phyloP scores from a whole-genome alignment of 2,329 filamentous ascomycete genomes.

The Sarocladium strictum region DNA sequence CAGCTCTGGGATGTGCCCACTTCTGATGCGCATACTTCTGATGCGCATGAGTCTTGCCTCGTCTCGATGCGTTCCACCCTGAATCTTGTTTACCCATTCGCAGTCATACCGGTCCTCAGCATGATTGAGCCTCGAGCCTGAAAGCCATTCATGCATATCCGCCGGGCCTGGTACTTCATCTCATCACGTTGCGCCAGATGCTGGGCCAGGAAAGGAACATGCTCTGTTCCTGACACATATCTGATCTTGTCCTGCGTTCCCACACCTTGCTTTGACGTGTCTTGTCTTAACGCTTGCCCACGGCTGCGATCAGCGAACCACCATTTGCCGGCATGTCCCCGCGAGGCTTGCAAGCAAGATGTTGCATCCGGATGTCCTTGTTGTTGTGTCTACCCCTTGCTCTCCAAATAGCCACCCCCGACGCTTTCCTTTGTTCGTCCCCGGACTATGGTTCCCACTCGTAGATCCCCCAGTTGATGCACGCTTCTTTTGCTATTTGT shows the following conservation, averaged over 20 bases:
- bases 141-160: conserved; percentile 5
- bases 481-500: conserved; percentile 3
- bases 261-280: not conserved
- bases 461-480: conserved; percentile 9
- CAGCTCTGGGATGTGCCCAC: not conserved
- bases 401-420: not conserved
- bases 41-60: not conserved
- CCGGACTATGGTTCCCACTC: conserved; percentile 7
- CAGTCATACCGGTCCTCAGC: not conserved
- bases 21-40: not conserved
- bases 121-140: not conserved
- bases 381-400: not conserved
- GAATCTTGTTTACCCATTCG: not conserved
- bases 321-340: not conserved
- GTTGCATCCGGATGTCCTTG: not conserved
- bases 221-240: conserved; percentile 6
- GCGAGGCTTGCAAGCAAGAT: not conserved
- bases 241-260: conserved; percentile 3
- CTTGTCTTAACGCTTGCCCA: conserved; percentile 2
- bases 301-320: not conserved
- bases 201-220: conserved; percentile 1
- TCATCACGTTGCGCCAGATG: conserved; percentile 1
- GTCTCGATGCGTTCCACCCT: not conserved
- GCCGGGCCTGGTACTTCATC: not conserved
- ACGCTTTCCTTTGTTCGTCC: conserved; percentile 6